Conservation (phyloP, 169 alveolate species). For the Eimeria acervulina region DNA sequence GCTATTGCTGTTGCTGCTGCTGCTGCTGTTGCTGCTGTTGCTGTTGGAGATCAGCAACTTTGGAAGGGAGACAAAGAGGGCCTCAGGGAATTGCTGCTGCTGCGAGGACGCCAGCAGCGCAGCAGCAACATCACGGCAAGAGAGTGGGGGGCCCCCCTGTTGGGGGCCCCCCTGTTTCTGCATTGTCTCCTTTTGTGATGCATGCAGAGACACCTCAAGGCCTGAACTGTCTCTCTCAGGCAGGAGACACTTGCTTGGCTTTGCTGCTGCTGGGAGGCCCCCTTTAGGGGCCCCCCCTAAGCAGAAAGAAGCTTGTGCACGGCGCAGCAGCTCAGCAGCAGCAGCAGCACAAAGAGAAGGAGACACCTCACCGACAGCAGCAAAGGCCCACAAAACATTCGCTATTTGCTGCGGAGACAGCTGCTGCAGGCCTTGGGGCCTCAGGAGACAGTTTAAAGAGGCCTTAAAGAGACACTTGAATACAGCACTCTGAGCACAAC, state of each 20-base stretch:
- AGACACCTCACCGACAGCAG: conserved; percentile 6
- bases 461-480: background rate
- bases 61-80: conserved; percentile 40
- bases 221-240: background rate
- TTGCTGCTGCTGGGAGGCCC: background rate
- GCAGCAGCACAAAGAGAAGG: conserved; percentile 29
- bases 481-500: too few species aligned
- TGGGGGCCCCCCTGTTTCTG: background rate
- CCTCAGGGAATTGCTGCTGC: conserved; percentile 26
- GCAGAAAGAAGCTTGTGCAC: background rate
- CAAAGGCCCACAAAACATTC: conserved; percentile 10
- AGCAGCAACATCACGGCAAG: conserved; percentile 49
- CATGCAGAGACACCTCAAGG: background rate
- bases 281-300: background rate
- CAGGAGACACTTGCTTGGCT: background rate
- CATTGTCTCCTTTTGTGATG: background rate
- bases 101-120: conserved; percentile 20
- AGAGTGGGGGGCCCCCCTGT: background rate
- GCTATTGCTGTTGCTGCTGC: conserved; percentile 15
- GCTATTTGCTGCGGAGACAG: conserved; percentile 33
- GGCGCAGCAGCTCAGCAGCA: background rate
- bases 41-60: background rate
- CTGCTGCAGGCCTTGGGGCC: background rate
- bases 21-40: background rate
- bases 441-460: background rate